These are phyloP conservation scores for Exophiala lecanii-corni DNA, from an alignment of 2,329 filamentous ascomycete genomes.

Conservation along the genomic window DNA sequence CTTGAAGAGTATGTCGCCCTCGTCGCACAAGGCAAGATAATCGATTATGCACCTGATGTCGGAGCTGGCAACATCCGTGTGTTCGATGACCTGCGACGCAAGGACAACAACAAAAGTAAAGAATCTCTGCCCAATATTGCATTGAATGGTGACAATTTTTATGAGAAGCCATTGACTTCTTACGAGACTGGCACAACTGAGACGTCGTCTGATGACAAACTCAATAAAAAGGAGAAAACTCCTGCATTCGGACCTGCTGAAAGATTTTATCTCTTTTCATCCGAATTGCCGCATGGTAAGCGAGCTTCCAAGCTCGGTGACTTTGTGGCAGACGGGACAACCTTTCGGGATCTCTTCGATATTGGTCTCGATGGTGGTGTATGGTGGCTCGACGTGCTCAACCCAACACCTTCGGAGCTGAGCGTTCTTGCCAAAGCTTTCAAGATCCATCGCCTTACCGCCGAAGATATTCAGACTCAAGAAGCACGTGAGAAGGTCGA, in stretches of 20 bases:
- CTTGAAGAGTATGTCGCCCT: slow-evolving; percentile 84
- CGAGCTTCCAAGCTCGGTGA: slow-evolving; percentile 86
- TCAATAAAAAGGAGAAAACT: slow-evolving; percentile 2
- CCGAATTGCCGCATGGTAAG: slow-evolving; percentile 87
- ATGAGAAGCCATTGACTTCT: slow-evolving; percentile 27
- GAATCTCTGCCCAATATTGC: slow-evolving; percentile 35
- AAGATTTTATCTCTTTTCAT: slow-evolving; percentile 95
- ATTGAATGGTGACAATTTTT: slow-evolving; percentile 24
- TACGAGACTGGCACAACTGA: slow-evolving; percentile 21
- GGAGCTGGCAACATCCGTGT: slow-evolving; percentile 44
- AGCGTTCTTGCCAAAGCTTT: slow-evolving; percentile 88
- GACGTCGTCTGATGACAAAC: slow-evolving; percentile 50
- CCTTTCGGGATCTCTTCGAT: slow-evolving; percentile 81
- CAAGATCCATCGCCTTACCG: slow-evolving; percentile 88
- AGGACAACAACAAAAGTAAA: slow-evolving; percentile 31
- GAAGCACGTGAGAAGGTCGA: slow-evolving; percentile 98
- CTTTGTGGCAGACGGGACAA: slow-evolving; percentile 82
- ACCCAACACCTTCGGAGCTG: slow-evolving; percentile 83
- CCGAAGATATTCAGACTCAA: slow-evolving; percentile 92
- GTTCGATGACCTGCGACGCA: slow-evolving; percentile 58
- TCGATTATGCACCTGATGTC: slow-evolving; percentile 15
- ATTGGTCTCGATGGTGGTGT: slow-evolving; percentile 69
- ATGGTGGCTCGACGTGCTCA: slow-evolving; percentile 98
- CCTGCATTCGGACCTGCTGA: slow-evolving; percentile 53
- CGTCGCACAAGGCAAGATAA: slow-evolving; percentile 47